These are phyloP conservation scores for Brassica carinata DNA, from an alignment of 345 rosid species.

Conservation along the genomic window DNA sequence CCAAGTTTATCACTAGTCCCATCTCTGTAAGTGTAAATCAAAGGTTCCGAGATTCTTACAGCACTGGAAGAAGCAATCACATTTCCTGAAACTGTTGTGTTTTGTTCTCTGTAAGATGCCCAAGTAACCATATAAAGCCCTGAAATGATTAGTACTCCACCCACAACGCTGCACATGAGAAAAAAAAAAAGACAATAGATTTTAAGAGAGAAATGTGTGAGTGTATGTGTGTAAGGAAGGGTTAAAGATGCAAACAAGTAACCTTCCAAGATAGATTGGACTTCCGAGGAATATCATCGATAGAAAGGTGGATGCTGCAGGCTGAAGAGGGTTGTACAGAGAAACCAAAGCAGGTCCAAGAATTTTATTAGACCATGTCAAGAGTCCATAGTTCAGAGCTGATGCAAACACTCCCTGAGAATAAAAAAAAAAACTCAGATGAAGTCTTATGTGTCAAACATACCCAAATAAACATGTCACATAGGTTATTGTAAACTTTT, in stretches of 20 bases:
- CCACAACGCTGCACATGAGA: slow-evolving; percentile 57
- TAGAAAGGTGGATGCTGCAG: slow-evolving; percentile 77
- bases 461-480: neutral
- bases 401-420: slow-evolving; percentile 84
- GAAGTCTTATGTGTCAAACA: slow-evolving; percentile 5
- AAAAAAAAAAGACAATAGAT: neutral
- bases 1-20: slow-evolving; percentile 22
- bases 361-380: slow-evolving; percentile 97
- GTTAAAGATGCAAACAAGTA: slow-evolving; percentile 6
- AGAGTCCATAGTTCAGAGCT: slow-evolving; percentile 84
- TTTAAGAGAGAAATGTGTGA: neutral
- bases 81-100: slow-evolving; percentile 29
- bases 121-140: slow-evolving; percentile 93
- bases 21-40: slow-evolving; percentile 57
- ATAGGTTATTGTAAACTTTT: slow-evolving; percentile 34
- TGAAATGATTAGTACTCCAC: slow-evolving; percentile 73
- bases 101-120: slow-evolving; percentile 71
- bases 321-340: slow-evolving; percentile 94
- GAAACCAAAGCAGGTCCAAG: slow-evolving; percentile 94
- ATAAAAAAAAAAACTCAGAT: neutral
- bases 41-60: slow-evolving; percentile 51
- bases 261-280: slow-evolving; percentile 94
- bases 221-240: neutral
- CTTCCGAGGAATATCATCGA: slow-evolving; percentile 87
- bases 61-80: slow-evolving; percentile 35